Evolutionary conservation across 2,329 filamentous ascomycete genomes (phyloP).

Genomic region (Penicillium sp.): DNA sequence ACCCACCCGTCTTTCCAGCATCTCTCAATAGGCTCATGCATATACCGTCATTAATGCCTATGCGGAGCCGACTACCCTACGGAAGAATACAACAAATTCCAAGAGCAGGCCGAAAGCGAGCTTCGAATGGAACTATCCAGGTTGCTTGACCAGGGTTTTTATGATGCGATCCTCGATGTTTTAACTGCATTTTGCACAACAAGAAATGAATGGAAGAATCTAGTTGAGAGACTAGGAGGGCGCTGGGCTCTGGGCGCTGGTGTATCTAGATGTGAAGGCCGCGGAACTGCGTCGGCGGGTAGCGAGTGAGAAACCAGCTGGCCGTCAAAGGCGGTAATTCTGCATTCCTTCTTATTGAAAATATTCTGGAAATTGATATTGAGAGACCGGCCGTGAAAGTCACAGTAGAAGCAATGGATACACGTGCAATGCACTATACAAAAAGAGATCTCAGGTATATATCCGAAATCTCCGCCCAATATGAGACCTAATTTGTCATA

Average conservation of each 20-base stretch:
- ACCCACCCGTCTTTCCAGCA: constrained; percentile 10
- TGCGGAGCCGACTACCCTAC: constrained; percentile 9
- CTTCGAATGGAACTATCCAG: constrained; percentile 2
- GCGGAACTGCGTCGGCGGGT: constrained; percentile 15
- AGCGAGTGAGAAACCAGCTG: constrained; percentile 9
- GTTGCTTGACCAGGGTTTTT: constrained; percentile 4
- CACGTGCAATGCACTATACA: too few species aligned
- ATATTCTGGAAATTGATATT: constrained; percentile 10
- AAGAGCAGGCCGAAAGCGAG: constrained; percentile 11
- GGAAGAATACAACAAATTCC: constrained; percentile 10
- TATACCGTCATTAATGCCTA: constrained; percentile 10
- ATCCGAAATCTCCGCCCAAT: too few species aligned
- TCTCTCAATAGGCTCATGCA: constrained; percentile 14
- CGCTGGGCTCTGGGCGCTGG: constrained; percentile 7
- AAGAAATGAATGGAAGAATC: constrained; percentile 11
- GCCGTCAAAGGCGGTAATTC: constrained; percentile 12
- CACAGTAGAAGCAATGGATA: too few species aligned
- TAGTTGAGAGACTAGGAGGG: constrained; percentile 6
- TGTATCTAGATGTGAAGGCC: constrained; percentile 10
- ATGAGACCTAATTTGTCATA: not conserved
- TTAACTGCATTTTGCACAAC: constrained; percentile 11
- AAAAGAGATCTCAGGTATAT: too few species aligned
- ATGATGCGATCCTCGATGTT: constrained; percentile 11
- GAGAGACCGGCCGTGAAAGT: not conserved
- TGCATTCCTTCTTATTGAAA: constrained; percentile 11